Percentiles rank a stretch among this genome's conserved stretches.
These are phyloP conservation scores for Triadica sebifera DNA, from an alignment of 345 rosid species.

Conservation along the genomic window DNA sequence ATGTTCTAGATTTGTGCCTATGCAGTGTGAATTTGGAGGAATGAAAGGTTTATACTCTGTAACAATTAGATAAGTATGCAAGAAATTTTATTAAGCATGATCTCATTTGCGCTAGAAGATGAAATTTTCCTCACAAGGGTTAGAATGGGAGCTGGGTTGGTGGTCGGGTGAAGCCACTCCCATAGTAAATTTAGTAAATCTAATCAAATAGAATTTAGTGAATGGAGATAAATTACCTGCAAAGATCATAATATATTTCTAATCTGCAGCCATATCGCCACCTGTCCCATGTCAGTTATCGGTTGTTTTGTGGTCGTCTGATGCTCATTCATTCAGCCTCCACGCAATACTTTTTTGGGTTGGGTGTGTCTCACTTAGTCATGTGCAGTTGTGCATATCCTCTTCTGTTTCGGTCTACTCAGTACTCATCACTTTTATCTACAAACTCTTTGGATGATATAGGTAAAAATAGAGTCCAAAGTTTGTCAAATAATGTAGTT, in stretches of 20 bases:
- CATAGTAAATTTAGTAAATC: neutral
- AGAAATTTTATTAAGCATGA: too few relatives aligned
- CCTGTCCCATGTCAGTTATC: neutral
- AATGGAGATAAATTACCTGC: neutral
- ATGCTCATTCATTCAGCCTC: neutral
- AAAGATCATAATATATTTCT: neutral
- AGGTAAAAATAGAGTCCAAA: neutral
- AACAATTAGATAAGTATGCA: neutral
- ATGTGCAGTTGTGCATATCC: neutral
- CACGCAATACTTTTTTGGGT: neutral
- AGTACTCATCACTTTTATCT: neutral
- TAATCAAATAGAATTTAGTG: neutral
- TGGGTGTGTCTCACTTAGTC: neutral
- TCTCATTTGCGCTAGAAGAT: neutral
- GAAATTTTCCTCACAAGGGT: neutral
- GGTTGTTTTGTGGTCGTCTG: neutral
- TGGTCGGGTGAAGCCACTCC: neutral
- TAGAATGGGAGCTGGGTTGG: neutral
- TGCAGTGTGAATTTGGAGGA: neutral
- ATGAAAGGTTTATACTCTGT: neutral
- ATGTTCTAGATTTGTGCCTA: neutral
- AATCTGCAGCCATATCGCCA: neutral
- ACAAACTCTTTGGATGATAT: neutral
- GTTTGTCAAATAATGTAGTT: neutral
- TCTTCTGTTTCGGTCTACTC: neutral